Conservation (phyloP, 78 protist species). For the Guillardia theta region DNA sequence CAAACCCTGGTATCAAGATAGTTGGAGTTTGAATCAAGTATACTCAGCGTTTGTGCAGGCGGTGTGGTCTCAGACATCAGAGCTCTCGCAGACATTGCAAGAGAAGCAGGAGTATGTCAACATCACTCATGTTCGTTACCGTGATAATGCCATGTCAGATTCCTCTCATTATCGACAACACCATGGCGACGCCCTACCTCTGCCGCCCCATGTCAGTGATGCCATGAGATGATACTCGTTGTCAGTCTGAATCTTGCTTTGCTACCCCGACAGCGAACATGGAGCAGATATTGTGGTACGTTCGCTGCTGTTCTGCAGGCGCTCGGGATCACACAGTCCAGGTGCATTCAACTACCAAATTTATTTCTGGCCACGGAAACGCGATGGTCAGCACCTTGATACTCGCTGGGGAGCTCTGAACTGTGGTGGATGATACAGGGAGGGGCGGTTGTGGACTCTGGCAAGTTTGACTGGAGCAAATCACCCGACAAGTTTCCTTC, state of each 20-base stretch:
- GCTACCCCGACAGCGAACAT: too few species aligned
- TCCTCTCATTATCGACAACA: conserved; percentile 71
- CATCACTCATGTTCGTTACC: too few species aligned
- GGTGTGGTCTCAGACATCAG: conserved; percentile 16
- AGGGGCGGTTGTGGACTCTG: conserved; percentile 33
- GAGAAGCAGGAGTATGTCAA: conserved; percentile 25
- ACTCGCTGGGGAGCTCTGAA: neutral
- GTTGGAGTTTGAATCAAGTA: too few species aligned
- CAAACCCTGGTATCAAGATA: conserved; percentile 72
- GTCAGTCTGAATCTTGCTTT: too few species aligned
- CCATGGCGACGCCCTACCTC: conserved; percentile 62
- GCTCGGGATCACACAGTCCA: too few species aligned
- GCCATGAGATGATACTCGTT: neutral
- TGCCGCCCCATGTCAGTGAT: conserved; percentile 41
- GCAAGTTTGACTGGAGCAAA: conserved; percentile 46
- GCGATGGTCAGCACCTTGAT: conserved; percentile 61
- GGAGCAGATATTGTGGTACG: conserved; percentile 74
- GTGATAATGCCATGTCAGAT: too few species aligned
- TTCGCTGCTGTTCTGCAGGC: too few species aligned
- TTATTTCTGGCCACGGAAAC: conserved; percentile 63
- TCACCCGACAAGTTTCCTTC: neutral
- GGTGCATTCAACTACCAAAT: conserved; percentile 66
- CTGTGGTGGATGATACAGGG: too few species aligned
- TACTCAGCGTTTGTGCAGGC: neutral
- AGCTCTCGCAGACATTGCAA: conserved; percentile 47